Percentiles rank a stretch among this genome's conserved stretches.
These are phyloP conservation scores for Houttuynia cordata DNA, from an alignment of 164 flowering plant species.

Conservation along the genomic window DNA sequence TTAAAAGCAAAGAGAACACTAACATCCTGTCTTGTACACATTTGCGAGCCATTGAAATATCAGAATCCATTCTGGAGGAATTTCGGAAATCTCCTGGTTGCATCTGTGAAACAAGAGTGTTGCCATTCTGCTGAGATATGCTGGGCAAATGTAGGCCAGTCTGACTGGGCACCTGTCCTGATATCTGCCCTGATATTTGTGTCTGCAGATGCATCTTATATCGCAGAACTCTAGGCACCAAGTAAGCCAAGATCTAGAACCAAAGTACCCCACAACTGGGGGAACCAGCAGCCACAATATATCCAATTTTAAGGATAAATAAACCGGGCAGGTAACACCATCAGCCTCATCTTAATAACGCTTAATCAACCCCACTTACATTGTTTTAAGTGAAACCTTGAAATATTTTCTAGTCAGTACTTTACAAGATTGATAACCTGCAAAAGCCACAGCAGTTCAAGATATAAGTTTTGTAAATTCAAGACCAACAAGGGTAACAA, in stretches of 20 bases:
- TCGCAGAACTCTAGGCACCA: conserved; percentile 1
- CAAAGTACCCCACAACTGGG: conserved; percentile 6
- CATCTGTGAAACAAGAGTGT: conserved; percentile 27
- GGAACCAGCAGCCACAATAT: conserved; percentile 7
- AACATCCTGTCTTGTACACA: conserved; percentile 53
- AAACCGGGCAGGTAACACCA: conserved; percentile 2
- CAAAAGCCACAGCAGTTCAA: not conserved
- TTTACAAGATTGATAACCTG: not conserved
- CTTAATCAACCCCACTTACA: conserved; percentile 4
- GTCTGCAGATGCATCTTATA: conserved; percentile 27
- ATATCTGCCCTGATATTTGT: conserved; percentile 62
- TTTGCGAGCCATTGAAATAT: conserved; percentile 27
- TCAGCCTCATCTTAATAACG: conserved; percentile 3
- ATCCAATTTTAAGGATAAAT: not conserved
- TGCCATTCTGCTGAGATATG: conserved; percentile 55
- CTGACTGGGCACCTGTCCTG: conserved; percentile 67
- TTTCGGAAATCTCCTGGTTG: conserved; percentile 13
- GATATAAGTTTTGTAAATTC: too few species aligned
- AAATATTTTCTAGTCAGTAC: not conserved
- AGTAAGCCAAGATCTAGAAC: conserved; percentile 6
- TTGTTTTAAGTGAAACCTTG: conserved; percentile 4
- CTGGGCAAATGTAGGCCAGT: conserved; percentile 37
- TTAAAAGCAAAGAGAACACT: conserved; percentile 17
- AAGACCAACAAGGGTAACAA: too few species aligned
- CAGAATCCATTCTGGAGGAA: conserved; percentile 31